phyloP scores from a whole-genome alignment of 805 yeast species.

The Saccharomycopsis lassenensis region DNA sequence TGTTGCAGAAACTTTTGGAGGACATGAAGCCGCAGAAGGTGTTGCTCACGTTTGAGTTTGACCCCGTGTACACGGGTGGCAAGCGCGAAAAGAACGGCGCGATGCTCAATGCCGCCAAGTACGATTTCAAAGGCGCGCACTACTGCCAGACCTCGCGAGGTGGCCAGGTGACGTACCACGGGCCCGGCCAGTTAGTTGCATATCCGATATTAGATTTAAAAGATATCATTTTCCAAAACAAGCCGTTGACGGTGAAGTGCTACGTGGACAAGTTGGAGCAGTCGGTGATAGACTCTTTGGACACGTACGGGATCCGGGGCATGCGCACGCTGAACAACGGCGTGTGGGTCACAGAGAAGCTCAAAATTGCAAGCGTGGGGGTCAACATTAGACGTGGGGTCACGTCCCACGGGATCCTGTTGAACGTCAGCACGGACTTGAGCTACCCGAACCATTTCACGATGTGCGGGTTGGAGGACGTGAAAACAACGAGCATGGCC shows the following conservation, averaged over 20 bases:
- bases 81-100: constrained; percentile 57
- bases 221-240: constrained; percentile 29
- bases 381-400: constrained; percentile 74
- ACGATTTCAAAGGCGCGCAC: constrained; percentile 35
- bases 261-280: constrained; percentile 54
- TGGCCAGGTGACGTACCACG: constrained; percentile 95
- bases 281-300: constrained; percentile 40
- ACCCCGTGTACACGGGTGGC: constrained; percentile 87
- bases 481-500: constrained; percentile 43
- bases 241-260: constrained; percentile 44
- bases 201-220: constrained; percentile 69
- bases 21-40: constrained; percentile 50
- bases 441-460: constrained; percentile 57
- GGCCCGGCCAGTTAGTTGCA: constrained; percentile 86
- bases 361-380: constrained; percentile 84
- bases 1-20: constrained; percentile 32
- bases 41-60: constrained; percentile 72
- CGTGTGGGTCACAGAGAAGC: constrained; percentile 57
- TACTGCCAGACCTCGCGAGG: constrained; percentile 81
- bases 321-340: constrained; percentile 67
- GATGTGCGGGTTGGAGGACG: constrained; percentile 76
- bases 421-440: constrained; percentile 68
- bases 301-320: constrained; percentile 20
- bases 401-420: constrained; percentile 82
- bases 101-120: constrained; percentile 23